Evolutionary conservation across 192 early-diverging fungal genomes (phyloP).

Genomic region (Coemansia sp.): DNA sequence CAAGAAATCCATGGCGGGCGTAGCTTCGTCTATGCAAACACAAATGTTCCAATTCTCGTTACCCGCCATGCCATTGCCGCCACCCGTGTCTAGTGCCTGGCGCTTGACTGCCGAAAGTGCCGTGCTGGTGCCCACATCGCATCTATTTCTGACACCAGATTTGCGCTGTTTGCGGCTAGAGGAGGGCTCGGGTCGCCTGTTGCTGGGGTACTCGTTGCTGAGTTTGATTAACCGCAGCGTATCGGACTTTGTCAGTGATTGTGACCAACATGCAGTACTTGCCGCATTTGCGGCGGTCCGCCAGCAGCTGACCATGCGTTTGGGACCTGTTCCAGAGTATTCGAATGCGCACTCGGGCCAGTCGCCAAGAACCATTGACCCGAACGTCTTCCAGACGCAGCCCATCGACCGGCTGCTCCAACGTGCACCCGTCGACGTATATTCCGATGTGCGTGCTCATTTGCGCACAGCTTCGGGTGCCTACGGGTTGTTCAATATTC

Average conservation of each 20-base stretch:
- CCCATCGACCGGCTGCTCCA: slow-evolving; percentile 45
- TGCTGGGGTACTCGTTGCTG: slow-evolving; percentile 50
- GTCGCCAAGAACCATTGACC: slow-evolving; percentile 29
- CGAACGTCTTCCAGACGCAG: slow-evolving; percentile 42
- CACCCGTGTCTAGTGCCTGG: not conserved
- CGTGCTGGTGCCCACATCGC: slow-evolving; percentile 13
- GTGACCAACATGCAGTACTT: slow-evolving; percentile 25
- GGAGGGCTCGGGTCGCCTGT: slow-evolving; percentile 19
- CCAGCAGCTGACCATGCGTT: slow-evolving; percentile 16
- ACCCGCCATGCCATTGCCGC: slow-evolving; percentile 16
- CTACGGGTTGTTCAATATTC: slow-evolving; percentile 42
- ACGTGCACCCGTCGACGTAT: slow-evolving; percentile 26
- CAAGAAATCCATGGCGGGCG: slow-evolving; percentile 37
- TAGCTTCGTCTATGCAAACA: slow-evolving; percentile 39
- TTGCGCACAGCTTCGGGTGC: slow-evolving; percentile 38
- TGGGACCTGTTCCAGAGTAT: slow-evolving; percentile 25
- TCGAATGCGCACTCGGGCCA: slow-evolving; percentile 26
- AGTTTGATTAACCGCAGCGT: slow-evolving; percentile 53
- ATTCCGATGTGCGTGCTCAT: slow-evolving; percentile 33
- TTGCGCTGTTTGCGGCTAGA: slow-evolving; percentile 49
- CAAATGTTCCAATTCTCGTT: slow-evolving; percentile 58
- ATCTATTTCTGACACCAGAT: slow-evolving; percentile 45
- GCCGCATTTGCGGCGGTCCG: slow-evolving; percentile 21
- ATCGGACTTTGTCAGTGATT: slow-evolving; percentile 46
- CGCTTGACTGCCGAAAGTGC: slow-evolving; percentile 5